Evolutionary conservation across 2,329 filamentous ascomycete genomes (phyloP).

Genomic region (Ceratocystis huliohia): DNA sequence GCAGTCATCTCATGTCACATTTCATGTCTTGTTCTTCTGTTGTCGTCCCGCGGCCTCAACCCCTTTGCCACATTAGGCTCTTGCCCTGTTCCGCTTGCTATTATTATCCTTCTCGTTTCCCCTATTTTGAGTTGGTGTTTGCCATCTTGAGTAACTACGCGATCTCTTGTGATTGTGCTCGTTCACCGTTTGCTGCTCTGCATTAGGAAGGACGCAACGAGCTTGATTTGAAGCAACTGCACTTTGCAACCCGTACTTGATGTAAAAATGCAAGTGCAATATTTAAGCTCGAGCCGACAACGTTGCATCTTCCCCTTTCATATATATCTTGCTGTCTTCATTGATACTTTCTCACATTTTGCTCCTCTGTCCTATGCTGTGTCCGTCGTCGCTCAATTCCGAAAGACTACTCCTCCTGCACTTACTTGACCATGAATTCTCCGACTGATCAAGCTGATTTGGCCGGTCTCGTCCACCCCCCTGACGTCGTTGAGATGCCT

Average conservation of each 20-base stretch:
- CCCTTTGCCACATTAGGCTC: background rate
- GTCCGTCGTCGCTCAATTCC: too few species aligned
- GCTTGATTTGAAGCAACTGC: background rate
- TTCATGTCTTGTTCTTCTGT: background rate
- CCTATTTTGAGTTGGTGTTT: background rate
- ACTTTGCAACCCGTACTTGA: background rate
- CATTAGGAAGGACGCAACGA: background rate
- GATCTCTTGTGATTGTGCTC: background rate
- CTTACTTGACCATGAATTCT: background rate
- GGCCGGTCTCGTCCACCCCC: background rate
- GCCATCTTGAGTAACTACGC: background rate
- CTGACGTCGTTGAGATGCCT: too few species aligned
- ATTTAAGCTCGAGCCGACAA: background rate
- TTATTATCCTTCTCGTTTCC: background rate
- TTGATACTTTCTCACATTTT: background rate
- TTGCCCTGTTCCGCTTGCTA: background rate
- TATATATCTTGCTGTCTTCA: background rate
- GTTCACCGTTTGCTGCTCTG: background rate
- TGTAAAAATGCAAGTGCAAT: background rate
- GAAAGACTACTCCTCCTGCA: background rate
- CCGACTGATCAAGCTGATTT: background rate
- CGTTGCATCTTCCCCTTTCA: background rate
- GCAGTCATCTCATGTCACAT: background rate
- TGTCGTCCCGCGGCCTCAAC: background rate
- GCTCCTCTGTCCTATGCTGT: background rate